A percentile compares a stretch with the other conserved stretches of the same genome.
These are phyloP conservation scores for Colletotrichum tamarilloi DNA, from an alignment of 2,329 filamentous ascomycete species.

Conservation along the genomic window DNA sequence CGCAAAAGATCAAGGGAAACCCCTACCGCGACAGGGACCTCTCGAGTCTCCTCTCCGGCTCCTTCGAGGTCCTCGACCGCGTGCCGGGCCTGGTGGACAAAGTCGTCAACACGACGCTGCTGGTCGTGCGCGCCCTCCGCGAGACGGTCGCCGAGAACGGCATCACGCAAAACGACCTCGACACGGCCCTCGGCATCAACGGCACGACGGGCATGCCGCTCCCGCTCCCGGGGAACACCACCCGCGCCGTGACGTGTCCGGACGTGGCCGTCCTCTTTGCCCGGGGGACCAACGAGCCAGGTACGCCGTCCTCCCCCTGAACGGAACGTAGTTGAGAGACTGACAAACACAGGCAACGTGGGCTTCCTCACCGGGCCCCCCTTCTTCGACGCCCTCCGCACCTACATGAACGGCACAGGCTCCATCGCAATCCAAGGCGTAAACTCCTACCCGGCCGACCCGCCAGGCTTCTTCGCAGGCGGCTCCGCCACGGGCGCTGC, in stretches of 20 bases:
- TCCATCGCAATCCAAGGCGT: slow-evolving; percentile 42
- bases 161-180: slow-evolving; percentile 31
- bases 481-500: slow-evolving; percentile 25
- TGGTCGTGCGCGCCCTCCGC: slow-evolving; percentile 32
- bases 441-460: slow-evolving; percentile 36
- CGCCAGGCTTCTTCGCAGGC: slow-evolving; percentile 20
- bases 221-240: not conserved
- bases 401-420: slow-evolving; percentile 35
- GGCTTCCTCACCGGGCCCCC: slow-evolving; percentile 43
- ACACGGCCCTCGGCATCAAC: slow-evolving; percentile 18
- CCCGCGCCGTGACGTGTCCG: slow-evolving; percentile 22
- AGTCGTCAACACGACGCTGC: slow-evolving; percentile 28
- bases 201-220: slow-evolving; percentile 17
- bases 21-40: slow-evolving; percentile 11
- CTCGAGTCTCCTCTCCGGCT: slow-evolving; percentile 22
- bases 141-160: slow-evolving; percentile 32
- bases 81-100: slow-evolving; percentile 20
- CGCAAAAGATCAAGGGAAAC: not conserved
- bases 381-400: slow-evolving; percentile 40
- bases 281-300: slow-evolving; percentile 36
- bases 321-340: not conserved
- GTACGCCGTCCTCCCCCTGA: not conserved
- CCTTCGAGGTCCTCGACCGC: slow-evolving; percentile 30
- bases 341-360: slow-evolving; percentile 40
- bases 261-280: slow-evolving; percentile 35